Evolutionary conservation across 2,329 filamentous ascomycete genomes (phyloP), one percentile per base, ranked within the genome.

Genomic region (Fusarium xyrophilum): DNA sequence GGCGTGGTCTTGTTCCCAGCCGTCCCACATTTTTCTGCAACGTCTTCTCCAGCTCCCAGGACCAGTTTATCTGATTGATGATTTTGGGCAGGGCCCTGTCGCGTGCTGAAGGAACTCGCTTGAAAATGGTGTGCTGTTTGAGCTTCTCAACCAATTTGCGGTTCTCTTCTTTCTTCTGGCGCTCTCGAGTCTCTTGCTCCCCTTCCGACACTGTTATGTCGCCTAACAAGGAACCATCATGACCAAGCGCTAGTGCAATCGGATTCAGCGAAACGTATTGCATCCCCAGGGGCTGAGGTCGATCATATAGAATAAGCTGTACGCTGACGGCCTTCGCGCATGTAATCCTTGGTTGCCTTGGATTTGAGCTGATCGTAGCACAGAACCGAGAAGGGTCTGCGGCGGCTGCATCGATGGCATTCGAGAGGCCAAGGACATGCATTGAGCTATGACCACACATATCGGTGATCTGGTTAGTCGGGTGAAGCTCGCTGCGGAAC

Each of bases 51-150:
- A 99, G 85, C 78, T 99, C 96, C 82, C 90, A 93, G 0, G 94
- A 93, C 85, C 96, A 99, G 75, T 99, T 99, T 77, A 98, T 91
- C 80, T 98, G 95, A 73, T 94, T 93, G 70, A 97, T 87, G 61
- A 98, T 94, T 59, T 88, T 88, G 7, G 90, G 86, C 32, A 99
- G 82, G 3, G 92, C 91, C 65, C 88, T 86, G 77, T 99, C 96
- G 74, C 97, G 95, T 63, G 89, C 87, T 2, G 95, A 96, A 5
- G 90, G 88, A 5, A 87, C 82, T 75, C 92, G 92, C 69, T 89
- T 89, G 56, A 92, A 83, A 7, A 99, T 93, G 4, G 91, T 95
- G 78, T 99, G 96, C 68, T 93, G 85, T 75, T 91, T 93, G 50
- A 98, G 82, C 79, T 98, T 98, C 70, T 97, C 89, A 7, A 96